Evolutionary conservation across 768 basidiomycete genomes (phyloP).

Genomic region (Podaxis sp.): DNA sequence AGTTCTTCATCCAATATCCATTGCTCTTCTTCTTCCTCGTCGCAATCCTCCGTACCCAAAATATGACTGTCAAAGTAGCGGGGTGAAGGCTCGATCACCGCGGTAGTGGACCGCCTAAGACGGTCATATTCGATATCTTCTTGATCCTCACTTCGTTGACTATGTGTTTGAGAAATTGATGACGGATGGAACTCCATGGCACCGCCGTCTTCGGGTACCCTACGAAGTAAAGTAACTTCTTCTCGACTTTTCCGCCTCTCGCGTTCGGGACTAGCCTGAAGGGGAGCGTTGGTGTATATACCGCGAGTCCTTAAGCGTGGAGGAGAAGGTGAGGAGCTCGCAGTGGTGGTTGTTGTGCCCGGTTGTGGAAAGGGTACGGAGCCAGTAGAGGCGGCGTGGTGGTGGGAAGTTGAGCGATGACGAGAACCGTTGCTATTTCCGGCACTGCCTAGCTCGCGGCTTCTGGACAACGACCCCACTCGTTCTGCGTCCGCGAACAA

Average conservation of each 20-base stretch:
- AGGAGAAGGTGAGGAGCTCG: background rate
- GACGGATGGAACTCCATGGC: constrained; percentile 18
- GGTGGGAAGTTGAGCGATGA: constrained; percentile 7
- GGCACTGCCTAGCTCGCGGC: background rate
- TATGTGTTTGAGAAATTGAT: background rate
- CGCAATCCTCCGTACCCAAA: constrained; percentile 24
- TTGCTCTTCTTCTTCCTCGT: constrained; percentile 37
- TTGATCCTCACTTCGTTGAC: background rate
- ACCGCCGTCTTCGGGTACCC: constrained; percentile 39
- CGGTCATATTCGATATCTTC: background rate
- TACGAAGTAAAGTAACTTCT: constrained; percentile 25
- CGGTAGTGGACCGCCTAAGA: background rate
- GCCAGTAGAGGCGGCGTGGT: background rate
- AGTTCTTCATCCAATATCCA: constrained; percentile 33
- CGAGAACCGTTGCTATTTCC: background rate
- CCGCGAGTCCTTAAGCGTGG: background rate
- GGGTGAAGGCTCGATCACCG: constrained; percentile 5
- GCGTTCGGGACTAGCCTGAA: constrained; percentile 7
- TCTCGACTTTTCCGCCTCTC: constrained; percentile 17
- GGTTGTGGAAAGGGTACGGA: background rate
- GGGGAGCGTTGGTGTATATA: background rate
- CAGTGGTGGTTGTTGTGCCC: background rate
- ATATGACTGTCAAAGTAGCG: constrained; percentile 20
- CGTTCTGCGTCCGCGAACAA: background rate
- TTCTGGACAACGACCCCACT: background rate